These are phyloP conservation scores for Geranomyces variabilis DNA, from an alignment of 192 early-diverging fungal genomes.

Conservation along the genomic window DNA sequence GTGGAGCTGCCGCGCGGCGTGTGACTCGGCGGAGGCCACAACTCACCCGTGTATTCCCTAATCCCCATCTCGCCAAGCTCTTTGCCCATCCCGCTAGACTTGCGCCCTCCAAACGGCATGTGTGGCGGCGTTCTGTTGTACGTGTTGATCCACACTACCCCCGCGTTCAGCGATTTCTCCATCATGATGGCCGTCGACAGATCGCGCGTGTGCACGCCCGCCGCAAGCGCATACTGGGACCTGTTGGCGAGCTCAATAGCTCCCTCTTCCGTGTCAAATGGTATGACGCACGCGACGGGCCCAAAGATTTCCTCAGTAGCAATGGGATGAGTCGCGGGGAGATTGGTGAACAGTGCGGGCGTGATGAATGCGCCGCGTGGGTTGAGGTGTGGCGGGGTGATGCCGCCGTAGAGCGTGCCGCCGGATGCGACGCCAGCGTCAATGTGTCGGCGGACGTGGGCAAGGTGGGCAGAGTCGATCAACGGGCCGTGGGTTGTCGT, in stretches of 20 bases:
- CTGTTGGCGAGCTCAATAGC: slow-evolving; percentile 79
- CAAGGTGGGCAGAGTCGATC: slow-evolving; percentile 58
- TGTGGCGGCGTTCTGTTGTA: slow-evolving; percentile 40
- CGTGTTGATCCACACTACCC: slow-evolving; percentile 55
- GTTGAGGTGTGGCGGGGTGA: background rate
- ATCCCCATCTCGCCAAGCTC: slow-evolving; percentile 71
- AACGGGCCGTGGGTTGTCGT: slow-evolving; percentile 52
- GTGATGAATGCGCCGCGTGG: slow-evolving; percentile 72
- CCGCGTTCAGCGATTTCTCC: slow-evolving; percentile 44
- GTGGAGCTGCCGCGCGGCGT: background rate
- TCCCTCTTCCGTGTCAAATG: slow-evolving; percentile 75
- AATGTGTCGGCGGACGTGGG: slow-evolving; percentile 59
- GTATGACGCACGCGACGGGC: slow-evolving; percentile 79
- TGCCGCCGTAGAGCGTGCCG: slow-evolving; percentile 61
- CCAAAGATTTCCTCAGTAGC: slow-evolving; percentile 89
- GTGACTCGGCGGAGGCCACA: background rate
- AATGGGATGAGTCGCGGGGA: slow-evolving; percentile 70
- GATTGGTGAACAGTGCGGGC: slow-evolving; percentile 77
- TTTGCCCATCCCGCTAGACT: slow-evolving; percentile 72
- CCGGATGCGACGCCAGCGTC: slow-evolving; percentile 65
- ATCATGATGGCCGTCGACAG: slow-evolving; percentile 43
- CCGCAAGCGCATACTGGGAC: slow-evolving; percentile 76
- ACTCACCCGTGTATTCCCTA: slow-evolving; percentile 60
- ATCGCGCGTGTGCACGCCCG: slow-evolving; percentile 85
- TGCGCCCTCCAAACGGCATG: slow-evolving; percentile 74